Percentiles rank a stretch among this genome's conserved stretches.
These are phyloP conservation scores for Erucastrum elatum DNA, from an alignment of 345 rosid genomes.

Conservation along the genomic window DNA sequence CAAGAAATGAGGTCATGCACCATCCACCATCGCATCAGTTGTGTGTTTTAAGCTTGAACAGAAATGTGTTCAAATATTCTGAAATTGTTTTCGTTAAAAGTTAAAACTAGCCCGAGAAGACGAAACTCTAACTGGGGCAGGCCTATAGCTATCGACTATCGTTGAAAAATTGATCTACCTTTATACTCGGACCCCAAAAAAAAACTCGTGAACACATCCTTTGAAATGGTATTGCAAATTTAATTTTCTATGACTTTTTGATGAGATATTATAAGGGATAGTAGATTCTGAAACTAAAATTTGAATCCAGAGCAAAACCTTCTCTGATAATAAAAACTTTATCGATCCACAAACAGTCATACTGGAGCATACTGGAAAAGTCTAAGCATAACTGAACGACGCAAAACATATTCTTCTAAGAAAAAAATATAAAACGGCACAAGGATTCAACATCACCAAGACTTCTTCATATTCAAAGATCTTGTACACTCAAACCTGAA, in stretches of 20 bases:
- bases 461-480: conserved; percentile 50
- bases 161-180: too few species aligned
- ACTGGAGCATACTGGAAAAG: background rate
- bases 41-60: too few species aligned
- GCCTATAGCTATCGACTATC: too few species aligned
- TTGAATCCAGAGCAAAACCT: background rate
- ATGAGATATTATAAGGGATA: background rate
- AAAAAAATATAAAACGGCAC: background rate
- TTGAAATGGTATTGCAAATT: too few species aligned
- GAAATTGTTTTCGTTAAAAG: too few species aligned
- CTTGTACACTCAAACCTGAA: conserved; percentile 87
- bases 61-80: too few species aligned
- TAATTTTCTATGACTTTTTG: background rate
- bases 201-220: too few species aligned
- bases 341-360: background rate
- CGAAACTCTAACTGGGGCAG: too few species aligned
- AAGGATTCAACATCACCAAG: background rate
- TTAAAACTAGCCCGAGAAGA: too few species aligned
- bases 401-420: conserved; percentile 6
- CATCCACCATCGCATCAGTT: too few species aligned
- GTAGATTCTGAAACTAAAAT: background rate
- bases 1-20: too few species aligned
- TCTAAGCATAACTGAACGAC: conserved; percentile 7
- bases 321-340: background rate
- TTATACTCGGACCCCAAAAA: too few species aligned